Evolutionary conservation across 768 basidiomycete genomes (phyloP).

Genomic region (Pisolithus orientalis): DNA sequence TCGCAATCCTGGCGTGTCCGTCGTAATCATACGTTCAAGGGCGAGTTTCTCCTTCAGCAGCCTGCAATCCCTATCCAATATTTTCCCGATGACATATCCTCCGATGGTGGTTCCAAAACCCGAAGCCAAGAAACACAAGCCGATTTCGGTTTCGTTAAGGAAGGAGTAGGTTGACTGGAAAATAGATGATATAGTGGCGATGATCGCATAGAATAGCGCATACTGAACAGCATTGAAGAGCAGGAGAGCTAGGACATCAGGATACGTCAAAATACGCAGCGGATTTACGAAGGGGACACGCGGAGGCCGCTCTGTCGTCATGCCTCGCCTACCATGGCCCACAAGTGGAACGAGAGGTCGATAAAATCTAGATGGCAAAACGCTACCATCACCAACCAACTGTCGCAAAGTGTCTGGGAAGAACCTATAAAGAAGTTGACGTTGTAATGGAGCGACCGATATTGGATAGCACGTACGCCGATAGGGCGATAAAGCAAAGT

Average conservation of each 20-base stretch:
- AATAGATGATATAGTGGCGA: conserved; percentile 43
- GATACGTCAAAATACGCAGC: conserved; percentile 31
- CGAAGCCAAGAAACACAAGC: conserved; percentile 71
- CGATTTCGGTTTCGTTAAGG: conserved; percentile 46
- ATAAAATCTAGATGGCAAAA: conserved; percentile 20
- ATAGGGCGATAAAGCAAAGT: conserved; percentile 39
- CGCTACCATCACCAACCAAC: conserved; percentile 25
- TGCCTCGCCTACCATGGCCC: conserved; percentile 17
- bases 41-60: conserved; percentile 23
- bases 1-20: conserved; percentile 12
- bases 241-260: conserved; percentile 33
- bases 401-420: conserved; percentile 16
- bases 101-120: conserved; percentile 69
- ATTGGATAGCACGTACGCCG: conserved; percentile 33
- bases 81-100: conserved; percentile 48
- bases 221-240: conserved; percentile 51
- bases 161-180: conserved; percentile 44
- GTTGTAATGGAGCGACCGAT: conserved; percentile 13
- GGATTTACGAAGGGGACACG: conserved; percentile 31
- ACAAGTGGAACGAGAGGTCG: conserved; percentile 22
- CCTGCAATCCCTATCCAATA: conserved; percentile 64
- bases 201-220: conserved; percentile 44
- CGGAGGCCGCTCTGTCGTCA: conserved; percentile 1
- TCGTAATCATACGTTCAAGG: conserved; percentile 10
- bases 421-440: conserved; percentile 26